Conservation (phyloP, 257 asterid species). For the Primulina tabacum region DNA sequence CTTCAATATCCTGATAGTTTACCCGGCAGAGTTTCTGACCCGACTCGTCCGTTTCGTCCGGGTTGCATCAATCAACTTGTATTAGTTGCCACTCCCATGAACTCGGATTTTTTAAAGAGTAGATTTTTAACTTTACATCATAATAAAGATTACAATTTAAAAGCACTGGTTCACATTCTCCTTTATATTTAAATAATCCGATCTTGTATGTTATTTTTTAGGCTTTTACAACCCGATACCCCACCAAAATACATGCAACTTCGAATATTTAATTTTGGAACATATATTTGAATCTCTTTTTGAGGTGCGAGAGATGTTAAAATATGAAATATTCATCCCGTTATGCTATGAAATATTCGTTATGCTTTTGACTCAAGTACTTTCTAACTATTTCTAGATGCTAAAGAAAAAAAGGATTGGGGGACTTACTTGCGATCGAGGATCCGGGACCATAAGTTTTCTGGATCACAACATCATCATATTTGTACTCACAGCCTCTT, state of each 20-base stretch:
- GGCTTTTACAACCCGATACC: too few species aligned
- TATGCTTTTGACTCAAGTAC: not conserved
- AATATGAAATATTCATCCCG: not conserved
- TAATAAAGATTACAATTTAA: too few species aligned
- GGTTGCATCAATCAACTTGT: too few species aligned
- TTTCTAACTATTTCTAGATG: not conserved
- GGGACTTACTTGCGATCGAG: constrained; percentile 58
- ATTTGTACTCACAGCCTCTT: constrained; percentile 37
- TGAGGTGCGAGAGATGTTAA: not conserved
- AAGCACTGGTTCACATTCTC: too few species aligned
- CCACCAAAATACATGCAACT: not conserved
- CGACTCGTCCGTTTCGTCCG: too few species aligned
- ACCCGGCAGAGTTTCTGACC: too few species aligned
- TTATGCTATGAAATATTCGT: too few species aligned
- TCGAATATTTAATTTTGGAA: not conserved
- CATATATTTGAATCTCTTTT: not conserved
- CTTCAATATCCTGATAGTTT: too few species aligned
- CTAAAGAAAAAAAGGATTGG: constrained; percentile 1
- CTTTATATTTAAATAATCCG: too few species aligned
- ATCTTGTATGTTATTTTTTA: too few species aligned
- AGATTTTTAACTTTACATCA: too few species aligned
- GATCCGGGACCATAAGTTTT: constrained; percentile 43
- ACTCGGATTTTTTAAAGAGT: too few species aligned
- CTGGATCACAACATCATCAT: constrained; percentile 55
- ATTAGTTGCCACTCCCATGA: not conserved